phyloP scores from a whole-genome alignment of 2,329 filamentous ascomycete species.

The Waltergamsia citrina region DNA sequence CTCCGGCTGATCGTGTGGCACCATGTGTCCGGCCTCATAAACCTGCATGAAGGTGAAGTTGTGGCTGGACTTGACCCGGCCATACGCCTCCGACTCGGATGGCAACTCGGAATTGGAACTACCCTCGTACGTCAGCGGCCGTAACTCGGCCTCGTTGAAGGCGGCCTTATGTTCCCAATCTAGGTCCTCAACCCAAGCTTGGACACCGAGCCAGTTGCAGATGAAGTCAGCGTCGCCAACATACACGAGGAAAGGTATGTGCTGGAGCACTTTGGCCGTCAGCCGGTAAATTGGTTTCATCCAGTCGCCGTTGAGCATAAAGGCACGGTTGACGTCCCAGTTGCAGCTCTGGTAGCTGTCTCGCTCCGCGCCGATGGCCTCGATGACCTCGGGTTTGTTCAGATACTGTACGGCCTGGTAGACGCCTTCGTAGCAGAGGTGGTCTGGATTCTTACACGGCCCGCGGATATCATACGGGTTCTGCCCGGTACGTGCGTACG shows the following conservation, averaged over 20 bases:
- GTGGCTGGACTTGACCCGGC: constrained; percentile 5
- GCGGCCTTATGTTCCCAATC: constrained; percentile 83
- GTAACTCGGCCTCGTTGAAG: constrained; percentile 62
- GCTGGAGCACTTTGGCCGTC: constrained; percentile 73
- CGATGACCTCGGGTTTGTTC: constrained; percentile 73
- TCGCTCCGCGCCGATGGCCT: constrained; percentile 85
- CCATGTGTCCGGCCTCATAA: constrained; percentile 8
- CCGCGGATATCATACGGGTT: constrained; percentile 90
- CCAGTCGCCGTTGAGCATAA: constrained; percentile 96
- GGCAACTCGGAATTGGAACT: constrained; percentile 12
- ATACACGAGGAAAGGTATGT: constrained; percentile 94
- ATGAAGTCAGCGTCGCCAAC: constrained; percentile 85
- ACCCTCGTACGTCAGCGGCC: constrained; percentile 45
- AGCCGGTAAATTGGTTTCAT: constrained; percentile 96
- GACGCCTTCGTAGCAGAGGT: constrained; percentile 29
- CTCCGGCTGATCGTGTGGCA: constrained; percentile 7
- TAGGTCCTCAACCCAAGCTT: constrained; percentile 86
- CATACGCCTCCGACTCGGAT: too few relatives aligned
- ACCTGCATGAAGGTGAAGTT: constrained; percentile 8
- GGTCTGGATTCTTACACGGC: constrained; percentile 50
- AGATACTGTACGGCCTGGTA: constrained; percentile 72
- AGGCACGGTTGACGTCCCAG: constrained; percentile 97
- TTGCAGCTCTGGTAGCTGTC: constrained; percentile 91
- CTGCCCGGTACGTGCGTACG: constrained; percentile 86
- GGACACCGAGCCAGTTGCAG: constrained; percentile 98